A percentile compares a stretch with the other conserved stretches of the same genome.
Evolutionary conservation across 176 grass and related monocot species (phyloP).

Genomic region (Microstegium vimineum): DNA sequence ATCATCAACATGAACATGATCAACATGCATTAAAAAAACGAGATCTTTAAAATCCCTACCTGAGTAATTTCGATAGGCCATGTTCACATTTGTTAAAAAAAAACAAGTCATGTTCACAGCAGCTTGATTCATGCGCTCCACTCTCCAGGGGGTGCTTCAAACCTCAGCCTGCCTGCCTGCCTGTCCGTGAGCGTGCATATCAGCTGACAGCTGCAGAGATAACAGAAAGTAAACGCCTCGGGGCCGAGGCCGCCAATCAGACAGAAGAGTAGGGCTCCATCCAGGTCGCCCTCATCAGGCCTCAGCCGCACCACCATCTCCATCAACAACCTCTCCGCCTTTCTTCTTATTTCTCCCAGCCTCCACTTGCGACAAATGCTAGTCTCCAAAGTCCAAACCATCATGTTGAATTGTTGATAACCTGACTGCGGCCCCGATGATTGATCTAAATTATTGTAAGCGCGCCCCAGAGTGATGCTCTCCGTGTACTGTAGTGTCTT

Average conservation of each 20-base stretch:
- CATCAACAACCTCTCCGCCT: no score
- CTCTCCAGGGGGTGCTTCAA: neutral
- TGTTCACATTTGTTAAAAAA: no score
- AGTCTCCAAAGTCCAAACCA: neutral
- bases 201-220: neutral
- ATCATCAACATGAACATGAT: neutral
- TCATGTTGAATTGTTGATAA: neutral
- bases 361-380: neutral
- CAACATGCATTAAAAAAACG: no score
- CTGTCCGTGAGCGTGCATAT: neutral
- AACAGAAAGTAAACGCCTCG: neutral
- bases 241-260: neutral
- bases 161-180: neutral
- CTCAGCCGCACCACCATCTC: no score
- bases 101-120: no score
- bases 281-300: neutral
- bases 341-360: no score
- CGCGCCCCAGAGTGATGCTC: neutral
- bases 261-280: neutral
- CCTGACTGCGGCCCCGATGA: neutral
- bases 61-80: neutral
- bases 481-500: neutral
- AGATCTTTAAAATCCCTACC: no score
- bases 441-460: neutral
- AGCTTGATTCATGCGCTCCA: neutral